Conservation (phyloP, 495 filamentous ascomycete genomes). For the Lophiotrema nucula region DNA sequence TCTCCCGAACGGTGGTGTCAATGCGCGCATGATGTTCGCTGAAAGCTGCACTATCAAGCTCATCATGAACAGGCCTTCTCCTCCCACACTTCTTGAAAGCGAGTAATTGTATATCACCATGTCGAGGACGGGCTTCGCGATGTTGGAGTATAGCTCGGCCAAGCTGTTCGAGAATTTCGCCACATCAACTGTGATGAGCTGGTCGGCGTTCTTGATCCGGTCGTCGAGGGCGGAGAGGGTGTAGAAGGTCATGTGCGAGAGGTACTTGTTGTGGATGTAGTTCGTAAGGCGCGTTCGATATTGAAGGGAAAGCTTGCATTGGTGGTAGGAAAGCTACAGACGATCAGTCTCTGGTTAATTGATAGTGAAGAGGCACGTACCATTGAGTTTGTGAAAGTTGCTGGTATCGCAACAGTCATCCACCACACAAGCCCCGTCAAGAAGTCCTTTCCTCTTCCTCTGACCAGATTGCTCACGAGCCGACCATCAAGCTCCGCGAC, state of each 20-base stretch:
- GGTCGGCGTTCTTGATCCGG: constrained; percentile 97
- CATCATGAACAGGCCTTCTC: constrained; percentile 93
- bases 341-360: neutral
- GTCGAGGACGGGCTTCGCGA: constrained; percentile 93
- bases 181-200: constrained; percentile 94
- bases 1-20: constrained; percentile 97
- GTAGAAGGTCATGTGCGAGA: constrained; percentile 97
- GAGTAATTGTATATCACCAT: constrained; percentile 96
- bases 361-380: constrained; percentile 48
- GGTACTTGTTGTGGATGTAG: constrained; percentile 88
- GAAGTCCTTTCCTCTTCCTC: constrained; percentile 89
- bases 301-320: constrained; percentile 87
- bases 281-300: constrained; percentile 90
- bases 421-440: constrained; percentile 89
- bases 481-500: constrained; percentile 93
- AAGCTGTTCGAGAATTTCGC: constrained; percentile 93
- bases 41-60: constrained; percentile 88
- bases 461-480: constrained; percentile 85
- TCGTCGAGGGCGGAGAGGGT: constrained; percentile 92
- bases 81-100: constrained; percentile 86
- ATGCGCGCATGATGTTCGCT: constrained; percentile 84
- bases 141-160: constrained; percentile 91
- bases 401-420: constrained; percentile 97
- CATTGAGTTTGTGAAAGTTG: constrained; percentile 99
- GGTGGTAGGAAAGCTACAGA: constrained; percentile 85